Evolutionary conservation across 768 basidiomycete genomes (phyloP).

Genomic region (Mycena rosella): DNA sequence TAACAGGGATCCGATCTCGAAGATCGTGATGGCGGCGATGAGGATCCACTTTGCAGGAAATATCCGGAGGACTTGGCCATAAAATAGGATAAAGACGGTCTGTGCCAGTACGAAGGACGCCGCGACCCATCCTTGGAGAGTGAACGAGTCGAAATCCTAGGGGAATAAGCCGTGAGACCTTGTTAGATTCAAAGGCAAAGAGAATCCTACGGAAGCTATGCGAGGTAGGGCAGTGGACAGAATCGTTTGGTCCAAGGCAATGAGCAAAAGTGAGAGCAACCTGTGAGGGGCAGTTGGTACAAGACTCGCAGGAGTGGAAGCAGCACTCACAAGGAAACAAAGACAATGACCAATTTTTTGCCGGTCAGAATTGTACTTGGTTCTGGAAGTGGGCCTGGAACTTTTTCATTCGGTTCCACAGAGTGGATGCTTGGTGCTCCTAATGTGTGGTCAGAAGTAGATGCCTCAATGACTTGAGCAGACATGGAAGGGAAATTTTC

Average conservation of each 20-base stretch:
- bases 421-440: neutral
- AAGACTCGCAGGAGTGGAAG: neutral
- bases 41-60: slow-evolving; percentile 30
- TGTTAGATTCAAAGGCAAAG: too few relatives aligned
- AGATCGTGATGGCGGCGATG: slow-evolving; percentile 8
- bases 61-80: slow-evolving; percentile 27
- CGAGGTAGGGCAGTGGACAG: slow-evolving; percentile 21
- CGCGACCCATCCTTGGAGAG: slow-evolving; percentile 16
- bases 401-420: neutral
- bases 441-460: neutral
- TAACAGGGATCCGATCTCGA: slow-evolving; percentile 36
- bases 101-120: slow-evolving; percentile 13
- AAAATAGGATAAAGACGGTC: slow-evolving; percentile 27
- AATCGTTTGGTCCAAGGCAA: slow-evolving; percentile 19
- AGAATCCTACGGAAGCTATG: slow-evolving; percentile 25
- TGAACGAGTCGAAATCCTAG: slow-evolving; percentile 17
- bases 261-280: neutral
- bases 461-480: neutral
- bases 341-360: neutral
- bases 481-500: neutral
- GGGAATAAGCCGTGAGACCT: too few relatives aligned
- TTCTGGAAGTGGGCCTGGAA: neutral
- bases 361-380: neutral
- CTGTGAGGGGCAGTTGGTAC: neutral
- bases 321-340: neutral